Evolutionary conservation across 345 rosid genomes (phyloP).

Genomic region (Linum tenue): DNA sequence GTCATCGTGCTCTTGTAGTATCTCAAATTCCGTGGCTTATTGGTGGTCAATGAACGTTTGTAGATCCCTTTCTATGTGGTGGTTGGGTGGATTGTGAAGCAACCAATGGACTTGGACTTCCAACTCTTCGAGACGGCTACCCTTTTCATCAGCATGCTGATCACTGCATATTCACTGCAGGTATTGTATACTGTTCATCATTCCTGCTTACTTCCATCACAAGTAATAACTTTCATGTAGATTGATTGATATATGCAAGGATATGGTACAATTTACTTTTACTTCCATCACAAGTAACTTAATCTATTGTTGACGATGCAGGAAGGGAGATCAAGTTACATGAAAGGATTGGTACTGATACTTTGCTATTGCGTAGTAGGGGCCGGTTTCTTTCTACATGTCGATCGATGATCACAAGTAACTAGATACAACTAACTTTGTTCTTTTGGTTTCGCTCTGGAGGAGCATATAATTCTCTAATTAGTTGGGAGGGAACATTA

Average conservation of each 20-base stretch:
- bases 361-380: not conserved
- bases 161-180: not conserved
- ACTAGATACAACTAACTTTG: not conserved
- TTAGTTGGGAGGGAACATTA: too few species aligned
- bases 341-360: not conserved
- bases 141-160: slow-evolving; percentile 1
- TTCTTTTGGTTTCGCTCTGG: not conserved
- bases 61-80: not conserved
- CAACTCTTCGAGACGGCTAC: slow-evolving; percentile 3
- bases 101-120: slow-evolving; percentile 4
- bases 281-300: not conserved
- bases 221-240: not conserved
- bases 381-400: not conserved
- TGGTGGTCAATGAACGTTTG: not conserved
- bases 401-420: not conserved
- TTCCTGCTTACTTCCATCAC: not conserved
- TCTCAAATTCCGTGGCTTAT: not conserved
- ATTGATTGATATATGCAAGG: not conserved
- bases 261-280: not conserved
- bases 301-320: not conserved
- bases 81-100: not conserved
- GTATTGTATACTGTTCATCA: not conserved
- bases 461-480: too few species aligned
- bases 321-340: slow-evolving; percentile 2
- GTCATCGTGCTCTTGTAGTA: not conserved